Evolutionary conservation across 2,329 filamentous ascomycete genomes (phyloP), one percentile per base, ranked within the genome.

Genomic region (Phoma herbarum): DNA sequence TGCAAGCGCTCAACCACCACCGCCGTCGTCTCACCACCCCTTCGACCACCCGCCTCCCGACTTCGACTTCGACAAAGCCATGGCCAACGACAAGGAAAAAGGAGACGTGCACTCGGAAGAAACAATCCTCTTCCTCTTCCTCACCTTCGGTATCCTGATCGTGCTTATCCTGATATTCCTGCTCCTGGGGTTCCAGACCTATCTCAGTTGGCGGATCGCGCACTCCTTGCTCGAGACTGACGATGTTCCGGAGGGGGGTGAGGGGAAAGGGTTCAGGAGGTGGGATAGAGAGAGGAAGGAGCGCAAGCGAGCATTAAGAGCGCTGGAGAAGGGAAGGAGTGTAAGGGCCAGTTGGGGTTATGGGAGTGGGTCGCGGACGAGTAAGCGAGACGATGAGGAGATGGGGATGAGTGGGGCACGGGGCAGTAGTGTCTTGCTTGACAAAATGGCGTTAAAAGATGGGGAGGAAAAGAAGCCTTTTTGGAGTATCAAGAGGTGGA

Each of bases 141-240:
- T 70, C 31, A 37, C 65, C 28, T 71, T 73, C 50, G 68, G 66
- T 2, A 65, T 69, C 23, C 58, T 73, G 1, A 46, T 73, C 29
- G 58, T 66, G 1, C 64, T 73, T 2, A 55, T 69, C 16, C 62
- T 73, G 0, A 41, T 72, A 9, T 57, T 73, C 9, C 31, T 70
- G 10, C 33, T 62, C 0, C 25, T 69, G 0, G 43, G 55, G 0
- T 59, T 70, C 22, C 68, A 71, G 29, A 72, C 69, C 3, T 73
- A 70, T 61, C 60, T 68, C 42, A 31, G 68, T 8, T 71, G 67
- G 67, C 65, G 66, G 2, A 59, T 72, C 39, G 68, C 69, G 41
- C 41, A 43, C 29, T 9, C 8, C 29, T 14, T 31, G 0, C 51
- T 51, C 14, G 61, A 62, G 14, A 57, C 71, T 8, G 60, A 71